Conservation (phyloP, 2,329 filamentous ascomycete species). For the Mollisiaceae sp. region DNA sequence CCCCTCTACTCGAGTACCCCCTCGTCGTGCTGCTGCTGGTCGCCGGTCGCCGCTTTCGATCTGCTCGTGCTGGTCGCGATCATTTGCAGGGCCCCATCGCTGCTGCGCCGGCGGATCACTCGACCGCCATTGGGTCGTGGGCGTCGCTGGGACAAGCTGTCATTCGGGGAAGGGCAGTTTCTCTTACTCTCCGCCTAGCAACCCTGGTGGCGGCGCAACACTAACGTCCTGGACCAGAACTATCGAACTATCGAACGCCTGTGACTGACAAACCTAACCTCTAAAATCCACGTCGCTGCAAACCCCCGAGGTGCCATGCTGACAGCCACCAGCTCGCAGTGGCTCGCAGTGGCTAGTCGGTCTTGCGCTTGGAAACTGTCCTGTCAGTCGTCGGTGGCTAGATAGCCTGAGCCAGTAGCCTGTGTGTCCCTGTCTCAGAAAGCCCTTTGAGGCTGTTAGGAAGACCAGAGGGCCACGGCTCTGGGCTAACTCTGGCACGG, state of each 20-base stretch:
- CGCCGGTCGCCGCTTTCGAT: constrained; percentile 1
- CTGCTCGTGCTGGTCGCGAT: constrained; percentile 8
- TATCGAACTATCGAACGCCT: constrained; percentile 37
- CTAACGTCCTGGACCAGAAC: constrained; percentile 23
- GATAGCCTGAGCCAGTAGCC: constrained; percentile 7
- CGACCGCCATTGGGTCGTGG: not conserved
- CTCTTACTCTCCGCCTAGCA: constrained; percentile 21
- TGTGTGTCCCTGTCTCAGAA: constrained; percentile 9
- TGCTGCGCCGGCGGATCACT: not conserved
- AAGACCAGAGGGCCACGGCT: constrained; percentile 18
- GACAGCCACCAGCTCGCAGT: constrained; percentile 17
- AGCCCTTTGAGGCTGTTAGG: constrained; percentile 22
- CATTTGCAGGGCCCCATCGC: constrained; percentile 10
- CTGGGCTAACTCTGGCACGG: constrained; percentile 13
- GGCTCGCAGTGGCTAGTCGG: not conserved
- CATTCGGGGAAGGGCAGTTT: constrained; percentile 14
- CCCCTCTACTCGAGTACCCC: not conserved
- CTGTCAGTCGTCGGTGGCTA: constrained; percentile 9
- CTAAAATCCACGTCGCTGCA: constrained; percentile 3
- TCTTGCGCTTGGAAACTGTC: constrained; percentile 24
- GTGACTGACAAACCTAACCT: constrained; percentile 20
- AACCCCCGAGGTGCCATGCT: constrained; percentile 23
- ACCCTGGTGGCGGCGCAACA: constrained; percentile 26
- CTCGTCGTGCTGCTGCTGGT: not conserved
- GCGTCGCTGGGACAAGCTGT: constrained; percentile 2